phyloP scores from a whole-genome alignment of 306 rosid species.

The Canavalia gladiata region DNA sequence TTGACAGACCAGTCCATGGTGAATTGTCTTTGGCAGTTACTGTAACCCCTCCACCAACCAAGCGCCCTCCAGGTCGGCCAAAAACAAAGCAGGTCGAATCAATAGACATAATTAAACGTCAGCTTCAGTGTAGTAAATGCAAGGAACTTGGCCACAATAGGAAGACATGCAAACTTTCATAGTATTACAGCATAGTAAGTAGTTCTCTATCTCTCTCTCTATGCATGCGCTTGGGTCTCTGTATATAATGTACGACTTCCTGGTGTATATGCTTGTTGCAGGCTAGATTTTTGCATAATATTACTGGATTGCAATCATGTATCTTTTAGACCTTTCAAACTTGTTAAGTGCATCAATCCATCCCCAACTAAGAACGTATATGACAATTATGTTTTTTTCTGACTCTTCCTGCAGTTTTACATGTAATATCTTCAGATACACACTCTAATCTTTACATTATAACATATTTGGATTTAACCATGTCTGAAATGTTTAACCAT shows the following conservation, averaged over 20 bases:
- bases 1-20: slow-evolving; percentile 64
- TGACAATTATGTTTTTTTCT: background rate
- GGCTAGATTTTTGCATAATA: slow-evolving; percentile 21
- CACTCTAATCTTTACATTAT: slow-evolving; percentile 2
- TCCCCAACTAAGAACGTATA: background rate
- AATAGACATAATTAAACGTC: slow-evolving; percentile 82
- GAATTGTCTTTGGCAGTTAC: slow-evolving; percentile 56
- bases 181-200: slow-evolving; percentile 53
- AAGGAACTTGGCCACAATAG: slow-evolving; percentile 97
- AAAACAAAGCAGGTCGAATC: slow-evolving; percentile 77
- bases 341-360: slow-evolving; percentile 19
- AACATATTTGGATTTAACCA: background rate
- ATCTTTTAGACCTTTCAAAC: slow-evolving; percentile 4
- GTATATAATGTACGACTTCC: slow-evolving; percentile 15
- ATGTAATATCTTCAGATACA: slow-evolving; percentile 7
- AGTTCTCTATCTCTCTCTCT: slow-evolving; percentile 8
- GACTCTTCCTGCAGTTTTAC: background rate
- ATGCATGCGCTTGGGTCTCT: background rate
- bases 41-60: slow-evolving; percentile 96
- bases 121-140: slow-evolving; percentile 96
- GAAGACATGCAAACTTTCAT: slow-evolving; percentile 83
- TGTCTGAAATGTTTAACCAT: slow-evolving; percentile 29
- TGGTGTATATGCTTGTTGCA: slow-evolving; percentile 12
- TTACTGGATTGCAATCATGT: slow-evolving; percentile 29
- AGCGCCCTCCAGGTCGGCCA: slow-evolving; percentile 96